A percentile compares a stretch with the other conserved stretches of the same genome.
Conservation (phyloP, 2,329 filamentous ascomycete species). For the Dactylellina sp. region DNA sequence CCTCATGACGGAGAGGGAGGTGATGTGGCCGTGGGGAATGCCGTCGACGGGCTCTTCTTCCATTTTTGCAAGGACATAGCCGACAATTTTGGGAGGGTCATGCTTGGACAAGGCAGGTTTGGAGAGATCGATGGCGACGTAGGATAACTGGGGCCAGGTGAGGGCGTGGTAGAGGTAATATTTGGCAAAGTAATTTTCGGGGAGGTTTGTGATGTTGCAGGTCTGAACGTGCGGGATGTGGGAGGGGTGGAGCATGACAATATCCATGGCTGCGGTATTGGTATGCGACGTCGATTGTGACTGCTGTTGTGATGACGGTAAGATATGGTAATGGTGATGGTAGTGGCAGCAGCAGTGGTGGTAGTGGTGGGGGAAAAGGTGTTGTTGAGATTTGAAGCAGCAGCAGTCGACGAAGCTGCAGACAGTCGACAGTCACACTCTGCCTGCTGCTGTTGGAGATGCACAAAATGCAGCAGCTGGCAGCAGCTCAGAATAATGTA, state of each 20-base stretch:
- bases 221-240: constrained; percentile 95
- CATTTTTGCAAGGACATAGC: constrained; percentile 99
- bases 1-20: constrained; percentile 92
- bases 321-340: neutral
- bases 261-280: constrained; percentile 76
- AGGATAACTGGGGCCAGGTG: constrained; percentile 96
- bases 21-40: constrained; percentile 94
- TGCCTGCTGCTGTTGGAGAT: neutral
- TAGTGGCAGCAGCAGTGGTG: neutral
- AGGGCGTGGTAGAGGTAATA: constrained; percentile 99
- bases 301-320: no score
- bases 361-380: neutral
- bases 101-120: constrained; percentile 78
- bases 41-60: constrained; percentile 96
- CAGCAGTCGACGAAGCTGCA: no score
- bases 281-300: neutral
- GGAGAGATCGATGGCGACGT: constrained; percentile 92
- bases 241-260: constrained; percentile 83
- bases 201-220: constrained; percentile 98
- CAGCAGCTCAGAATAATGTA: no score
- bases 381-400: no score
- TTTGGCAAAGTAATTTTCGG: constrained; percentile 99
- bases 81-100: constrained; percentile 96
- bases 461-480: no score
- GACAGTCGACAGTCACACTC: no score